Base-by-base conservation (phyloP, 2,329 filamentous ascomycete genomes). In the Amauroascus verrucosus region DNA sequence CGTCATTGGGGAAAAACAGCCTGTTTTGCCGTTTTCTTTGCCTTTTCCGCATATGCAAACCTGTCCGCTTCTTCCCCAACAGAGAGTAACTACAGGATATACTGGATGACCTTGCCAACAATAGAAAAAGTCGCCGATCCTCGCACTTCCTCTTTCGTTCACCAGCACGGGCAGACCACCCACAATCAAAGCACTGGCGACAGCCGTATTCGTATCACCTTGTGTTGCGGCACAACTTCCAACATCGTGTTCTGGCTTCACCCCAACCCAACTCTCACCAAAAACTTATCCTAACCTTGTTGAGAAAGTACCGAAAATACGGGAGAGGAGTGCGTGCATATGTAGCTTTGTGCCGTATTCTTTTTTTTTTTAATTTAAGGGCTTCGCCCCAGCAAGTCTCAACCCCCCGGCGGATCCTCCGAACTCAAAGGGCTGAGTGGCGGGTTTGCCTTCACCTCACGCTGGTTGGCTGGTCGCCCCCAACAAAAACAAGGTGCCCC, bases 401-500 rank as follows among this genome's bases (percentile, higher is more conserved):
- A 18, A 11, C 18, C 6, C 41, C 24, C 41, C 22, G 22, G 44
- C 28, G 26, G 44, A 48, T 37, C 45, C 16, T 22, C 26, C 30
- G 32, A 22, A 35, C 45, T 1, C 45, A 14, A 24, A 35, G 14
- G 14, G 28, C n/a, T 18, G 20, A n/a, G 43, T 16, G 24, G 43
- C 14, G 41, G 41, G 24, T 8, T n/a, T 18, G 4, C 28, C 3
- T 33, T 33, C 16, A 8, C 24, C 22, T 18, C 24, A 16, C 37
- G 4, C 30, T 45, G 33, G 41, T 40, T 50, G 48, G 48, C 48
- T 14, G 14, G 6, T 14, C 18, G 2, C 8, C 41, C 48, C 48
- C 48, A 35, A 51, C 41, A 35, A 51, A 43, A 51, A 51, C n/a
- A n/a, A n/a, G n/a, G n/a, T n/a, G n/a, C 18, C 13, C 3, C 3